Percentiles rank a stretch among this genome's conserved stretches.
phyloP scores from a whole-genome alignment of 257 asterid species.

The Ilex asprella region DNA sequence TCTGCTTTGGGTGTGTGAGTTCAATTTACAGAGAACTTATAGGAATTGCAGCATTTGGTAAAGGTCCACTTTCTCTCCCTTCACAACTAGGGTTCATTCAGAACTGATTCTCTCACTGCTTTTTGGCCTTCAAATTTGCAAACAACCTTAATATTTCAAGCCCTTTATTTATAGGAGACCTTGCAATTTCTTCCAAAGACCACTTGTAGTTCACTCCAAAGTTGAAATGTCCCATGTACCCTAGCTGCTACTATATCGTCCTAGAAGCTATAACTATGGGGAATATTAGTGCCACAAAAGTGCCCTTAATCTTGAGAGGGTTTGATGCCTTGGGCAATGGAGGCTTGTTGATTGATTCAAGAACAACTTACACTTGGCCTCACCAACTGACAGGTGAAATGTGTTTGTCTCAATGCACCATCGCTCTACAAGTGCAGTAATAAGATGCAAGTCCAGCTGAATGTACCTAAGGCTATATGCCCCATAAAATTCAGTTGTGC shows the following conservation, averaged over 20 bases:
- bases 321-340: constrained; percentile 58
- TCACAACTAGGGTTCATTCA: constrained; percentile 62
- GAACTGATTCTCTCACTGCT: constrained; percentile 70
- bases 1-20: constrained; percentile 61
- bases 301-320: constrained; percentile 38
- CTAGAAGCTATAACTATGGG: constrained; percentile 46
- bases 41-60: constrained; percentile 73
- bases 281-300: constrained; percentile 19
- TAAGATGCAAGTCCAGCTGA: too few species aligned
- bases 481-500: too few species aligned
- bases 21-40: constrained; percentile 55
- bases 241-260: constrained; percentile 62
- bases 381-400: too few species aligned
- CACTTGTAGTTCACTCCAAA: constrained; percentile 58
- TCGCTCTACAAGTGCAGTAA: too few species aligned
- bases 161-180: constrained; percentile 58
- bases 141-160: constrained; percentile 63
- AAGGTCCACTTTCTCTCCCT: constrained; percentile 67
- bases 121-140: constrained; percentile 64
- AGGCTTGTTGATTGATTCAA: constrained; percentile 69
- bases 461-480: too few species aligned
- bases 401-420: too few species aligned
- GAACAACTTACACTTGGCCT: constrained; percentile 57
- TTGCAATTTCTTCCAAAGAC: constrained; percentile 54
- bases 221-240: constrained; percentile 47